Conservation (phyloP, 345 rosid species). For the Melaleuca alternifolia region DNA sequence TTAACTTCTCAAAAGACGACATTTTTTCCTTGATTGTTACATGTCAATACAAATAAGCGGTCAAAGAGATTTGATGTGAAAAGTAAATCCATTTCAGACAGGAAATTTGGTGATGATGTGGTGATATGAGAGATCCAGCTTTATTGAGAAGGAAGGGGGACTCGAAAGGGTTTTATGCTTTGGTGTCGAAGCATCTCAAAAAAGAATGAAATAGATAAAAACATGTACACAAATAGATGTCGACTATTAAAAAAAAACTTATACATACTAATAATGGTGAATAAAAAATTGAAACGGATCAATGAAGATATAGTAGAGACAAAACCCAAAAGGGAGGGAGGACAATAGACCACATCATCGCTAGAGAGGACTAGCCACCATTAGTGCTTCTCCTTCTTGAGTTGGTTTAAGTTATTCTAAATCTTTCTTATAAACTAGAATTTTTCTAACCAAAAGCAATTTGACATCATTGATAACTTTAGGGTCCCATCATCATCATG, state of each 20-base stretch:
- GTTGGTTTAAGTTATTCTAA: not conserved
- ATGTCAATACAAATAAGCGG: not conserved
- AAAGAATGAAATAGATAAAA: not conserved
- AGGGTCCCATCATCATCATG: slow-evolving; percentile 5
- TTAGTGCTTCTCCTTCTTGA: not conserved
- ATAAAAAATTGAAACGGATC: not conserved
- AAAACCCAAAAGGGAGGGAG: not conserved
- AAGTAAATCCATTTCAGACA: not conserved
- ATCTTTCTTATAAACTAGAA: not conserved
- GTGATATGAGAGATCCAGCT: not conserved
- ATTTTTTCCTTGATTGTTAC: not conserved
- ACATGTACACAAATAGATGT: not conserved
- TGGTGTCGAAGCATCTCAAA: not conserved
- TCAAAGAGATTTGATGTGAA: not conserved
- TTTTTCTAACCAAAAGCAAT: not conserved
- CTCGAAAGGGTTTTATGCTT: not conserved
- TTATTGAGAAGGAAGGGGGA: not conserved
- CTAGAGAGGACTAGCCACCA: not conserved
- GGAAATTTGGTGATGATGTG: not conserved
- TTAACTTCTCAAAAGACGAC: not conserved
- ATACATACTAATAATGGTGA: not conserved
- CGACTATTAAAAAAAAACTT: not conserved
- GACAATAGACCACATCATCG: not conserved
- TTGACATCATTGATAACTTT: slow-evolving; percentile 7
- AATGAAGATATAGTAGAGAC: not conserved